Evolutionary conservation across 805 yeast species (phyloP).

Genomic region (Candida xyloterini): DNA sequence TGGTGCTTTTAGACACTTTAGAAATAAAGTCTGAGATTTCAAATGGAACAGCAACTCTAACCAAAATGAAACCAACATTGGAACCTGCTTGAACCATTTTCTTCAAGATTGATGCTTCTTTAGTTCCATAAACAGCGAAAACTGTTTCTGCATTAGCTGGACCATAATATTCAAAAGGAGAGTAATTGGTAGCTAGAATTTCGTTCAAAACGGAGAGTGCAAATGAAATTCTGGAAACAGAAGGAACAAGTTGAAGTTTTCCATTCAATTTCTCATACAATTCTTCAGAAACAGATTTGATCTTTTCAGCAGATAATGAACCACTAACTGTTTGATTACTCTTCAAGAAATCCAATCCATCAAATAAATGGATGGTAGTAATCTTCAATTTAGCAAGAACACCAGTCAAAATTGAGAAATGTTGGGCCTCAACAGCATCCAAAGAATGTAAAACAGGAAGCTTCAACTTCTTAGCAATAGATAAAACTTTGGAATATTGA

Average conservation of each 20-base stretch:
- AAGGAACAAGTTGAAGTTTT: constrained; percentile 21
- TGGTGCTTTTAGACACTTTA: constrained; percentile 55
- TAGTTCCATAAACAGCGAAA: constrained; percentile 78
- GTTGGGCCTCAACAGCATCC: constrained; percentile 60
- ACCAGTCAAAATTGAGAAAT: constrained; percentile 59
- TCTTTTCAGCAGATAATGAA: constrained; percentile 41
- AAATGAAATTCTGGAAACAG: constrained; percentile 37
- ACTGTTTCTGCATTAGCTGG: constrained; percentile 60
- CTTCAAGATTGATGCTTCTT: constrained; percentile 55
- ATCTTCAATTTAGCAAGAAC: constrained; percentile 59
- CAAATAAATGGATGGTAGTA: constrained; percentile 73
- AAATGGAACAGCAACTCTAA: constrained; percentile 81
- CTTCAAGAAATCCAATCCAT: constrained; percentile 66
- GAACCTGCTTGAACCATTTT: constrained; percentile 38
- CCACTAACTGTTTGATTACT: constrained; percentile 46
- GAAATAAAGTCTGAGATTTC: constrained; percentile 56
- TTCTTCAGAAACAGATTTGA: constrained; percentile 38
- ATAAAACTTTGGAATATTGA: constrained; percentile 60
- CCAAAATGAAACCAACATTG: constrained; percentile 63
- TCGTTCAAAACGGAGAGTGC: constrained; percentile 52
- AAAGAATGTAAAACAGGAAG: constrained; percentile 71
- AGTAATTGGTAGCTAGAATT: constrained; percentile 50
- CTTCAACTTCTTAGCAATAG: constrained; percentile 59
- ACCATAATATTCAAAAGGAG: constrained; percentile 72
- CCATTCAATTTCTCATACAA: constrained; percentile 34